Base-by-base conservation (phyloP, 73 alveolate species). In the Symbiodinium pilosum region DNA sequence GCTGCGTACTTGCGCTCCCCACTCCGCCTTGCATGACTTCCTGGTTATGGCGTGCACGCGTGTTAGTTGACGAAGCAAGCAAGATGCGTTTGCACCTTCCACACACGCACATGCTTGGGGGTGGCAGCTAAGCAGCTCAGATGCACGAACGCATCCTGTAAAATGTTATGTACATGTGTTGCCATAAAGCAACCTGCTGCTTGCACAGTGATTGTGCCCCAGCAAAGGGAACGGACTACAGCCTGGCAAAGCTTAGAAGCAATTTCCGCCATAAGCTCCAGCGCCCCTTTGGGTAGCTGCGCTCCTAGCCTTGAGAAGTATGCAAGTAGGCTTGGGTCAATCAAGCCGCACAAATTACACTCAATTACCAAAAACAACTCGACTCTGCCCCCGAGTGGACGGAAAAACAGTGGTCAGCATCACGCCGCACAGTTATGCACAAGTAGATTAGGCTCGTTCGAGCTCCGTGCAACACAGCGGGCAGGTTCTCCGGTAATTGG, bases 381-480 rank as follows among this genome's bases (percentile, higher is more conserved):
- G 3, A 34, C 30, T 40, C 52, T 68, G 43, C 89, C 47, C 83
- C 97, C n/a, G 43, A 69, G 54, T 43, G 88, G 47, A 69, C 81
- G 77, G 89, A n/a, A 42, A 86, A 52, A 87, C 47, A 36, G 73
- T 59, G 43, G n/a, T 88, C 85, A 43, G 73, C 56, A 38, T 75
- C 95, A 12, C 12, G 42, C 39, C 38, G 81, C 83, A 34, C 43
- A 38, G 69, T 44, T 42, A 20, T 64, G 81, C 81, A 64, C 81
- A 64, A 64, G 81, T 24, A n/a, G 32, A 28, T 64, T 64, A 64
- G 81, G 81, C 81, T 64, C 97, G 51, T 68, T 89, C 94, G 39
- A 91, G 97, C 81, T 91, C 97, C 77, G 97, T 91, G 88, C 97
- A 91, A 86, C 97, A 91, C 87, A 91, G 89, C 51, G 97, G 97